Conservation (phyloP, 2,329 filamentous ascomycete genomes). For the Talaromyces pinophilus region DNA sequence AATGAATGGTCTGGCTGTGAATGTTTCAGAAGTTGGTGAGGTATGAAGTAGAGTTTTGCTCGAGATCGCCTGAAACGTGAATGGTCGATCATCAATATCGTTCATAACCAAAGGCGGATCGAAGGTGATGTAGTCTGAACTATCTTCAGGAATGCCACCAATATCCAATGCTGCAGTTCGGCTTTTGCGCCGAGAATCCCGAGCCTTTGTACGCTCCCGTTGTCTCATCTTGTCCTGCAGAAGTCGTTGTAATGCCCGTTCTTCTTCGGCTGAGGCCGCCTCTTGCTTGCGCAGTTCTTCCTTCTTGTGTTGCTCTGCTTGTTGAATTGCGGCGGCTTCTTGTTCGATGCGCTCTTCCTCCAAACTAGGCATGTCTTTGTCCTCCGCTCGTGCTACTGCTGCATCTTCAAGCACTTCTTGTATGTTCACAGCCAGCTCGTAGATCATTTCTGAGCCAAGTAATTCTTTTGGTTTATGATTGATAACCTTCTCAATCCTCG, state of each 20-base stretch:
- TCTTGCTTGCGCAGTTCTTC: slow-evolving; percentile 51
- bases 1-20: slow-evolving; percentile 70
- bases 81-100: slow-evolving; percentile 62
- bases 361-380: slow-evolving; percentile 76
- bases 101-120: slow-evolving; percentile 55
- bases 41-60: slow-evolving; percentile 67
- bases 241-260: slow-evolving; percentile 42
- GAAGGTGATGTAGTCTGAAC: slow-evolving; percentile 44
- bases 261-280: slow-evolving; percentile 45
- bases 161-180: slow-evolving; percentile 37
- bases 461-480: slow-evolving; percentile 67
- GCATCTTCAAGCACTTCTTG: slow-evolving; percentile 79
- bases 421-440: slow-evolving; percentile 61
- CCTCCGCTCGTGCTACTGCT: slow-evolving; percentile 72
- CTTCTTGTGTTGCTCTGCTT: slow-evolving; percentile 52
- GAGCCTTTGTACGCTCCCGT: slow-evolving; percentile 40
- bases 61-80: slow-evolving; percentile 70
- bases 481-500: slow-evolving; percentile 69
- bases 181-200: slow-evolving; percentile 42
- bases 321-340: slow-evolving; percentile 66
- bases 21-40: slow-evolving; percentile 63
- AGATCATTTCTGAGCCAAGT: slow-evolving; percentile 65
- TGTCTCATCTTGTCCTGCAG: slow-evolving; percentile 44
- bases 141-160: slow-evolving; percentile 36
- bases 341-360: slow-evolving; percentile 86